phyloP scores from a whole-genome alignment of 108 stramenopile species.

The Skeletonema tropicum region DNA sequence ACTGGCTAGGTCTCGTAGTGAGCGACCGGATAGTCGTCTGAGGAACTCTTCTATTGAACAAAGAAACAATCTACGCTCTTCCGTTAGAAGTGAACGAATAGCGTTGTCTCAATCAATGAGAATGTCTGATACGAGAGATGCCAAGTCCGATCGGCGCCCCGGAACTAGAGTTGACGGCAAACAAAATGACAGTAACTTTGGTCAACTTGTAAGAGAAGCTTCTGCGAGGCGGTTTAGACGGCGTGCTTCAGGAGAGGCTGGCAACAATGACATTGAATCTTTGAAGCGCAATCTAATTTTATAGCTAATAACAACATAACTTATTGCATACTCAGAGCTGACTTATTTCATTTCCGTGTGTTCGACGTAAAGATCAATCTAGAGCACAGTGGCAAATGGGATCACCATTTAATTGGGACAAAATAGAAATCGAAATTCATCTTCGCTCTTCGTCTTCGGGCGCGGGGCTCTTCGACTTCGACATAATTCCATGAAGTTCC shows the following conservation, averaged over 20 bases:
- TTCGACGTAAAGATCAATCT: too few species aligned
- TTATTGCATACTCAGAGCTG: background rate
- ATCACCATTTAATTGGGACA: too few species aligned
- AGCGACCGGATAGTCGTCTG: background rate
- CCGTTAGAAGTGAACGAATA: background rate
- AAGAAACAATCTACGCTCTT: background rate
- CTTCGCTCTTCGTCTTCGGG: too few species aligned
- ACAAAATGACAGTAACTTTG: background rate
- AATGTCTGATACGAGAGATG: background rate
- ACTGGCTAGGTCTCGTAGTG: background rate
- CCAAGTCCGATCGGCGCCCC: background rate
- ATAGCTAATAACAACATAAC: background rate
- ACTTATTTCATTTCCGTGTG: too few species aligned
- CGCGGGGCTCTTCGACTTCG: too few species aligned
- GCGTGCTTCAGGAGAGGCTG: background rate
- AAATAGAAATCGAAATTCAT: too few species aligned
- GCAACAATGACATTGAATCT: background rate
- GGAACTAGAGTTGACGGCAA: background rate
- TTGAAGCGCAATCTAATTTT: constrained; percentile 1
- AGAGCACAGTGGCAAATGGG: too few species aligned
- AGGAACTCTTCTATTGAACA: background rate
- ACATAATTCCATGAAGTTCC: too few species aligned
- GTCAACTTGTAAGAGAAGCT: background rate
- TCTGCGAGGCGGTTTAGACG: background rate
- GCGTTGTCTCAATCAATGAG: background rate